phyloP scores from a whole-genome alignment of 805 yeast species.

The Ogataea henricii region DNA sequence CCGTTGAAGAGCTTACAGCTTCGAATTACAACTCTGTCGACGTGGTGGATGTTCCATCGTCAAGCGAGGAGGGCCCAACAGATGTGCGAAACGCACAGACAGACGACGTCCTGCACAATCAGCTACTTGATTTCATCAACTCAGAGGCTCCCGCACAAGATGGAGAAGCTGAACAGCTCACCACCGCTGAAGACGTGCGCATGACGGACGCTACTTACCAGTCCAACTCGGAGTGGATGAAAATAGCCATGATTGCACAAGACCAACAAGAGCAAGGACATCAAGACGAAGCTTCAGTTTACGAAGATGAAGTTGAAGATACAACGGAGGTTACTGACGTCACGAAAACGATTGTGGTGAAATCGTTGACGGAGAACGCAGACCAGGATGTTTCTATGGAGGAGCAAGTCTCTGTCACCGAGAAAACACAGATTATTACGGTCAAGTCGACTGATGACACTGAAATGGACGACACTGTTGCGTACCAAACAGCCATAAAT shows the following conservation, averaged over 20 bases:
- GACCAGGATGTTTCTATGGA: slow-evolving; percentile 2
- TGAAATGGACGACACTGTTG: slow-evolving; percentile 5
- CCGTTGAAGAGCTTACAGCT: background rate
- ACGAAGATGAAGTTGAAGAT: slow-evolving; percentile 15
- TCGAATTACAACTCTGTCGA: background rate
- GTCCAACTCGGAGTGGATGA: slow-evolving; percentile 10
- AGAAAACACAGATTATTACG: background rate
- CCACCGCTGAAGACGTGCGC: background rate
- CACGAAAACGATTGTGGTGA: slow-evolving; percentile 12
- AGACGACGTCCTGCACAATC: background rate
- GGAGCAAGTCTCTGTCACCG: slow-evolving; percentile 2
- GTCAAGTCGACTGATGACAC: background rate
- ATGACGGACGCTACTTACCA: background rate
- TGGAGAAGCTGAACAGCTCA: background rate
- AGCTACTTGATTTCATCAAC: background rate
- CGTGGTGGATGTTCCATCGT: background rate
- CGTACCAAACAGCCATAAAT: slow-evolving; percentile 16
- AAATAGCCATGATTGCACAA: slow-evolving; percentile 17
- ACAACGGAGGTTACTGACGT: slow-evolving; percentile 7
- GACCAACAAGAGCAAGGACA: background rate
- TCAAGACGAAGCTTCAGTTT: slow-evolving; percentile 4
- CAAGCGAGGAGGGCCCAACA: too few relatives aligned
- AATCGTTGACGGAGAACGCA: background rate
- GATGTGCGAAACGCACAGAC: background rate
- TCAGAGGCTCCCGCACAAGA: background rate